phyloP scores from a whole-genome alignment of 768 basidiomycete species.

The Tylopilus balloui region DNA sequence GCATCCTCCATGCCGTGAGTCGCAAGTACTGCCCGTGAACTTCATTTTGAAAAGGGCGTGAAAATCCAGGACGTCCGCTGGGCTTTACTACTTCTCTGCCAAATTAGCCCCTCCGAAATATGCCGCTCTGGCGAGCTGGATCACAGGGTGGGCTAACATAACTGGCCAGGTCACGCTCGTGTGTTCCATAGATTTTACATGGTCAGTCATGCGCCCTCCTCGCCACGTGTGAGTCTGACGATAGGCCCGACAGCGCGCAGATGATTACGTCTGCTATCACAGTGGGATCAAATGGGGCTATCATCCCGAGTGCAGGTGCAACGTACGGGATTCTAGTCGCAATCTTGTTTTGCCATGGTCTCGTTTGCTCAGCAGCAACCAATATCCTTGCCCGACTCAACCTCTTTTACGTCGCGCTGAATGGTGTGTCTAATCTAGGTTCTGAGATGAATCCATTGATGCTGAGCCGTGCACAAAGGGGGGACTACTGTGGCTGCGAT shows the following conservation, averaged over 20 bases:
- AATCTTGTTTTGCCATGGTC: constrained; percentile 61
- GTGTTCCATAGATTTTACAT: constrained; percentile 72
- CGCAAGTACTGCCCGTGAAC: background rate
- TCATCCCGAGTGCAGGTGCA: constrained; percentile 50
- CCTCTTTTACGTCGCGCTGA: constrained; percentile 63
- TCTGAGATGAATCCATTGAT: background rate
- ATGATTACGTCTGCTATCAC: constrained; percentile 73
- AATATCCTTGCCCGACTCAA: constrained; percentile 62
- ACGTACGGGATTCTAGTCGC: constrained; percentile 66
- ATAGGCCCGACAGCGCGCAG: constrained; percentile 45
- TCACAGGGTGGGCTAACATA: constrained; percentile 66
- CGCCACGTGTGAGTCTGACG: background rate
- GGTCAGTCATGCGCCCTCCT: constrained; percentile 29
- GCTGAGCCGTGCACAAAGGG: constrained; percentile 34
- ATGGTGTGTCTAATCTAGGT: constrained; percentile 38
- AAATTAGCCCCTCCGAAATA: constrained; percentile 63
- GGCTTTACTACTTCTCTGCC: constrained; percentile 74
- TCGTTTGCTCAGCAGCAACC: constrained; percentile 70
- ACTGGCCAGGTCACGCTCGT: constrained; percentile 68
- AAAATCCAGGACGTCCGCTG: constrained; percentile 61
- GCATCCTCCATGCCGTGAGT: constrained; percentile 74
- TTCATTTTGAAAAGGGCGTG: background rate
- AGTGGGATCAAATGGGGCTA: constrained; percentile 51
- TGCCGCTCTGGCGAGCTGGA: constrained; percentile 56
- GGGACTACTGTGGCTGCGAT: constrained; percentile 64